Percentiles rank a stretch among this genome's conserved stretches.
Conservation (phyloP, 164 flowering plant species). For the Umbellularia californica region DNA sequence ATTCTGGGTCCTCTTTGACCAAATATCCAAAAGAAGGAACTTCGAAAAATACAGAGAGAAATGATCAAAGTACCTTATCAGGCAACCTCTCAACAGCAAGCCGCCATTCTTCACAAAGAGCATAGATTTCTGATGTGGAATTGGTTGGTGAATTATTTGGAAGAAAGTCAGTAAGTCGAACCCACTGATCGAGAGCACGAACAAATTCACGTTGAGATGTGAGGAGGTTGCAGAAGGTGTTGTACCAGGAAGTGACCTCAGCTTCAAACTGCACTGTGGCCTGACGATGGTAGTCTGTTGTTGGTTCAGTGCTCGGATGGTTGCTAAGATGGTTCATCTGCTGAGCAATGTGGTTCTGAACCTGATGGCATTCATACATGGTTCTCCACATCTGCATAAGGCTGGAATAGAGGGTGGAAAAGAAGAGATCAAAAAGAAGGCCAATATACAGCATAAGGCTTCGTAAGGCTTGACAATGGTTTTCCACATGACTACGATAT, state of each 20-base stretch:
- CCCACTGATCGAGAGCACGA: conserved; percentile 53
- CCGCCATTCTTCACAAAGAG: conserved; percentile 62
- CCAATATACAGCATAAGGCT: no score
- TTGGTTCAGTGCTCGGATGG: conserved; percentile 46
- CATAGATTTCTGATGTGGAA: conserved; percentile 30
- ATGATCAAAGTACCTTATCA: conserved; percentile 42
- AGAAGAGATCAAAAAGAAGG: neutral
- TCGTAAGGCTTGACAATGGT: no score
- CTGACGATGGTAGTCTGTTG: conserved; percentile 55
- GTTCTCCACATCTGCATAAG: conserved; percentile 73
- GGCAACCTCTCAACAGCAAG: conserved; percentile 54
- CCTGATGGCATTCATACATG: conserved; percentile 74
- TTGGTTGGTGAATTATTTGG: conserved; percentile 27
- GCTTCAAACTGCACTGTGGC: conserved; percentile 65
- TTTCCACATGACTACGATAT: no score
- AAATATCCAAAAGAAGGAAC: neutral
- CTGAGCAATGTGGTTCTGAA: conserved; percentile 62
- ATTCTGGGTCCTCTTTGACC: neutral
- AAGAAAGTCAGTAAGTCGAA: conserved; percentile 44
- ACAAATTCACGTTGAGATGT: conserved; percentile 58
- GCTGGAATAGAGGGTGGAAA: conserved; percentile 32
- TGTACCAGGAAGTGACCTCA: conserved; percentile 63
- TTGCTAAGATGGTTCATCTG: conserved; percentile 47
- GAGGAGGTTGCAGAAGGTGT: conserved; percentile 53
- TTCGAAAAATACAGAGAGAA: neutral